Evolutionary conservation across 148 eudicot genomes (phyloP), one percentile per base, ranked within the genome.

Genomic region (Vaccinium macrocarpon): DNA sequence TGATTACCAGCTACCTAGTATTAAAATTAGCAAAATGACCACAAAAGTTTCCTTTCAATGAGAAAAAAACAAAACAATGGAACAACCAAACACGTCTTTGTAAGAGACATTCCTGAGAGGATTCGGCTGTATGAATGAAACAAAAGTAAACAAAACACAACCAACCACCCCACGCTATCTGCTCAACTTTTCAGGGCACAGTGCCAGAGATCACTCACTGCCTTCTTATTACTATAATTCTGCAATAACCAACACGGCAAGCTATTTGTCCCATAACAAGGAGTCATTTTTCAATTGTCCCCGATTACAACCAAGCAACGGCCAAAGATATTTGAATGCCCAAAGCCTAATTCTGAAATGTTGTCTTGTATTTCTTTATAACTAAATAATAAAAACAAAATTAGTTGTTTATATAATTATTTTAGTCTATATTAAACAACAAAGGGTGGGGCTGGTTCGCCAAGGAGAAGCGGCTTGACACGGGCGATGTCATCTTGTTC

Each of bases 241-340:
- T 8, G 29, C 64, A 55, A 55, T 18, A 78, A 78, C 81, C 81
- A 38, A 53, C 81, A 78, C 81, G 81, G 81, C 81, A 78, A 78
- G 66, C 23, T 29, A 78, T 18, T 14, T 9, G 9, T 5, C 48
- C 64, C 81, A 78, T 8, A 1, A 52, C 32, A 42, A 42, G 46
- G 46, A 42, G 46, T 42, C 5, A 42, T 42, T 42, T 42, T 42
- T 42, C 46, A 42, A 42, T 42, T 42, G 46, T 42, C 6, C 46
- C 46, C 6, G 0, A 42, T 42, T 42, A 42, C 46, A 42, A 42
- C 46, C 46, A 42, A 6, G 5, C 46, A 32, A 2, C 35, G 2
- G 35, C 35, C 2, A 32, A 32, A 32, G 35, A 32, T 32, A 32
- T 32, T 32, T 32, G 35, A 3, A 3, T 32, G 2, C 2, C 35